These are phyloP conservation scores for Mallotus repandus DNA, from an alignment of 441 rosid species.

Conservation along the genomic window DNA sequence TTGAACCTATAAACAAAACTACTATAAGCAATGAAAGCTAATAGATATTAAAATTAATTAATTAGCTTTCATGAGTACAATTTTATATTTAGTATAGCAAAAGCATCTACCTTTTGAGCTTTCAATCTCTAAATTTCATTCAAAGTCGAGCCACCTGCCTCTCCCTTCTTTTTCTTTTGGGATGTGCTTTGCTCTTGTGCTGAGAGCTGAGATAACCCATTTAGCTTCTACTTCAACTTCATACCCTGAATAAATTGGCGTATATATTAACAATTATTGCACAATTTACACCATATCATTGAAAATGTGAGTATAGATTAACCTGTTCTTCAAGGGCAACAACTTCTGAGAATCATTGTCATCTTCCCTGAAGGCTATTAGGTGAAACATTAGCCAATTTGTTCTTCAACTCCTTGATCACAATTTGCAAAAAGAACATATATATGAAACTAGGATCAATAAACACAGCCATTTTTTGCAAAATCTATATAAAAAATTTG, in stretches of 20 bases:
- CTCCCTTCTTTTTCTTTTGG: conserved; percentile 43
- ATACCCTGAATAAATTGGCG: conserved; percentile 39
- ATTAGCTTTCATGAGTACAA: not conserved
- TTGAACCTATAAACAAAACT: conserved; percentile 56
- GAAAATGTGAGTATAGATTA: not conserved
- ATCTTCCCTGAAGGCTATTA: conserved; percentile 29
- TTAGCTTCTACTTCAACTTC: conserved; percentile 56
- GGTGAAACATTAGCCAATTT: conserved; percentile 41
- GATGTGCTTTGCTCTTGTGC: conserved; percentile 45
- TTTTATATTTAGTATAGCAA: conserved; percentile 14
- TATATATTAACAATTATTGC: not conserved
- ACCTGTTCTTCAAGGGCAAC: conserved; percentile 37
- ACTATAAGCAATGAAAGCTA: conserved; percentile 2
- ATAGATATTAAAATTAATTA: not conserved
- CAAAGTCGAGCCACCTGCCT: conserved; percentile 29
- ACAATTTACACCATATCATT: not conserved
- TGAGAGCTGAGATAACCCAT: conserved; percentile 45
- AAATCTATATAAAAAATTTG: not conserved
- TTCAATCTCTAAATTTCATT: conserved; percentile 68
- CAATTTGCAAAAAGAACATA: conserved; percentile 42
- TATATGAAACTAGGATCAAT: too few species aligned
- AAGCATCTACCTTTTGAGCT: conserved; percentile 69
- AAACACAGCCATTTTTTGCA: too few species aligned
- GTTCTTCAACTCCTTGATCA: conserved; percentile 53
- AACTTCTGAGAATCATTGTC: conserved; percentile 41